Conservation (phyloP, 2,329 filamentous ascomycete genomes). For the Fusarium sambucinum region DNA sequence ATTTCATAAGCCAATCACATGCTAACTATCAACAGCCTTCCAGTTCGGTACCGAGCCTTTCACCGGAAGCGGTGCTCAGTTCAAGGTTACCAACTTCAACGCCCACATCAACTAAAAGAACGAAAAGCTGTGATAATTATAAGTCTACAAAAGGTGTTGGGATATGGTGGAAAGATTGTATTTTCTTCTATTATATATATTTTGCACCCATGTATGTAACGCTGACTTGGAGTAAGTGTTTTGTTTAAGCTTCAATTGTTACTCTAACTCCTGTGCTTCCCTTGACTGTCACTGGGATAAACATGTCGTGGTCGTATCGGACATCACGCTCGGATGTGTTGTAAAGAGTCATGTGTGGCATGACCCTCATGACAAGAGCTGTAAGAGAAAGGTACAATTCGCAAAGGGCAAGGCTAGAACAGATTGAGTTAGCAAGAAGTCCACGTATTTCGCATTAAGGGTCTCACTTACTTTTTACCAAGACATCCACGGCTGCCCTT, state of each 20-base stretch:
- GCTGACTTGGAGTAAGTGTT: not conserved
- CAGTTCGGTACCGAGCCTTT: slow-evolving; percentile 24
- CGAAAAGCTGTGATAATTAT: not conserved
- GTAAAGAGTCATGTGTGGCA: slow-evolving; percentile 20
- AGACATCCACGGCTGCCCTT: slow-evolving; percentile 26
- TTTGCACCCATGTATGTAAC: slow-evolving; percentile 1
- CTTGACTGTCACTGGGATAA: slow-evolving; percentile 6
- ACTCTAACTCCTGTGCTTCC: slow-evolving; percentile 18
- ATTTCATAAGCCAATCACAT: accelerated
- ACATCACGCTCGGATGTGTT: slow-evolving; percentile 17
- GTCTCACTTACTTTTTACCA: slow-evolving; percentile 20
- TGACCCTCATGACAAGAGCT: slow-evolving; percentile 7
- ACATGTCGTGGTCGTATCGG: slow-evolving; percentile 29
- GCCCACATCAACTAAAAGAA: slow-evolving; percentile 8
- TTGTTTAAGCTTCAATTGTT: slow-evolving; percentile 1
- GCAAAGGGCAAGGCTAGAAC: slow-evolving; percentile 11
- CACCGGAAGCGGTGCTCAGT: slow-evolving; percentile 11
- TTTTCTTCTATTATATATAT: slow-evolving; percentile 16
- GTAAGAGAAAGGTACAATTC: slow-evolving; percentile 26
- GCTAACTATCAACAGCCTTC: slow-evolving; percentile 6
- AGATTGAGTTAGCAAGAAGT: not conserved
- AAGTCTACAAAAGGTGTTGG: not conserved
- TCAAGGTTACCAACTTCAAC: slow-evolving; percentile 27
- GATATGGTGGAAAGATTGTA: not conserved
- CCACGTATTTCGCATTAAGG: accelerated